Evolutionary conservation across 2,329 filamentous ascomycete genomes (phyloP).

Genomic region (Aureobasidium sp.): DNA sequence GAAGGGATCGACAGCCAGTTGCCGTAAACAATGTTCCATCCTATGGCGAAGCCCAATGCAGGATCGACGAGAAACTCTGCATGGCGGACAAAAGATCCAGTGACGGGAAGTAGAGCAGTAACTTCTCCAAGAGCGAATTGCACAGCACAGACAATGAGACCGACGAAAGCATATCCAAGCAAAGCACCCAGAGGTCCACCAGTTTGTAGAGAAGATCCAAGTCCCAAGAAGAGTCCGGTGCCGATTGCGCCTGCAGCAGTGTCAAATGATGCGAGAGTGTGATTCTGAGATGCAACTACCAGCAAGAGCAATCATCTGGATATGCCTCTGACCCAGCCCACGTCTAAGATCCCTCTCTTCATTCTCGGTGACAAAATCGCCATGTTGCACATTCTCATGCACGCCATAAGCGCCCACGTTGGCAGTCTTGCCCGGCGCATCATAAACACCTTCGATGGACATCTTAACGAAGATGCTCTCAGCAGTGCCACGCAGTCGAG

Average conservation of each 20-base stretch:
- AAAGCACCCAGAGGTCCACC: slow-evolving; percentile 57
- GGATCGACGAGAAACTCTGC: slow-evolving; percentile 72
- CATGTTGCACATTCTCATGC: neutral
- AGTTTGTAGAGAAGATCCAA: slow-evolving; percentile 42
- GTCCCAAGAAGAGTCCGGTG: slow-evolving; percentile 65
- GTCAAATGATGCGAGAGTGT: neutral
- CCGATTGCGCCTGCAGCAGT: slow-evolving; percentile 54
- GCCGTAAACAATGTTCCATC: slow-evolving; percentile 33
- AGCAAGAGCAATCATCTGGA: slow-evolving; percentile 31
- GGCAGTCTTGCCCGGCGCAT: neutral
- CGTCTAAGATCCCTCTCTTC: slow-evolving; percentile 16
- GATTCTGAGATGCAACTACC: slow-evolving; percentile 16
- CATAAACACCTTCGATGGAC: neutral
- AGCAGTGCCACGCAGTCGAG: neutral
- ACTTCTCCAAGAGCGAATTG: slow-evolving; percentile 79
- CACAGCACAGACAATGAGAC: slow-evolving; percentile 67
- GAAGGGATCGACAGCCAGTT: slow-evolving; percentile 22
- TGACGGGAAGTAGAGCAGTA: slow-evolving; percentile 71
- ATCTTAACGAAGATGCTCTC: neutral
- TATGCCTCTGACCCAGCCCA: slow-evolving; percentile 17
- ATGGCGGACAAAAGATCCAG: slow-evolving; percentile 73
- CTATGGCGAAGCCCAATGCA: slow-evolving; percentile 69
- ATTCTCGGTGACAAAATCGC: neutral
- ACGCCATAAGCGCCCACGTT: neutral
- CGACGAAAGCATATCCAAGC: slow-evolving; percentile 62